phyloP scores from a whole-genome alignment of 2,329 filamentous ascomycete species.

The Dothideomycetes sp. region DNA sequence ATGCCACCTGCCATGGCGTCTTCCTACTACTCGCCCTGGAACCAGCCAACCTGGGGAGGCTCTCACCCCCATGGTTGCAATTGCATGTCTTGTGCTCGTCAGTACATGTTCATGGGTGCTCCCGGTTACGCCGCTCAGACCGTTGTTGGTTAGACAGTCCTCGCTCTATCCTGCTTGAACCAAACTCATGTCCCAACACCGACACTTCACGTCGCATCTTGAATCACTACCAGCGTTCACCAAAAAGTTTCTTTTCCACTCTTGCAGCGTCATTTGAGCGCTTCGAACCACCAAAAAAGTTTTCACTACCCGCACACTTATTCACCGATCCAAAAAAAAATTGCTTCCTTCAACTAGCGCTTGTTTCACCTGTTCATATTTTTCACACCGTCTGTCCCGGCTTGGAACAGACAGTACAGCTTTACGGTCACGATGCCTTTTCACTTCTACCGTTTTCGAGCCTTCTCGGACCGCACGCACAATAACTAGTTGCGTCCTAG shows the following conservation, averaged over 20 bases:
- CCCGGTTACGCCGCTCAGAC: constrained; percentile 26
- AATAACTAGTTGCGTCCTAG: constrained; percentile 7
- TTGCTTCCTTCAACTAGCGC: constrained; percentile 2
- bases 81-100: constrained; percentile 25
- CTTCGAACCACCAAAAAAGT: constrained; percentile 8
- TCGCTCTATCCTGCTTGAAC: neutral
- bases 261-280: constrained; percentile 7
- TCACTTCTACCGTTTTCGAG: neutral
- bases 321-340: constrained; percentile 10
- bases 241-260: neutral
- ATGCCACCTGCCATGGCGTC: constrained; percentile 15
- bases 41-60: constrained; percentile 25
- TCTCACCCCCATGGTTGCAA: constrained; percentile 28
- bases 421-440: constrained; percentile 7
- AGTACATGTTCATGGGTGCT: constrained; percentile 27
- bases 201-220: neutral
- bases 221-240: neutral
- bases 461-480: constrained; percentile 5
- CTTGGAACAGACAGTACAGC: constrained; percentile 13
- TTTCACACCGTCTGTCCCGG: constrained; percentile 4
- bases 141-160: constrained; percentile 25
- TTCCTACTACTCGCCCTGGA: constrained; percentile 25
- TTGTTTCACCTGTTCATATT: constrained; percentile 12
- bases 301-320: constrained; percentile 2
- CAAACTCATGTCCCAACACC: too few species aligned